Evolutionary conservation across 768 basidiomycete genomes (phyloP).

Genomic region (Mycena latifolia): DNA sequence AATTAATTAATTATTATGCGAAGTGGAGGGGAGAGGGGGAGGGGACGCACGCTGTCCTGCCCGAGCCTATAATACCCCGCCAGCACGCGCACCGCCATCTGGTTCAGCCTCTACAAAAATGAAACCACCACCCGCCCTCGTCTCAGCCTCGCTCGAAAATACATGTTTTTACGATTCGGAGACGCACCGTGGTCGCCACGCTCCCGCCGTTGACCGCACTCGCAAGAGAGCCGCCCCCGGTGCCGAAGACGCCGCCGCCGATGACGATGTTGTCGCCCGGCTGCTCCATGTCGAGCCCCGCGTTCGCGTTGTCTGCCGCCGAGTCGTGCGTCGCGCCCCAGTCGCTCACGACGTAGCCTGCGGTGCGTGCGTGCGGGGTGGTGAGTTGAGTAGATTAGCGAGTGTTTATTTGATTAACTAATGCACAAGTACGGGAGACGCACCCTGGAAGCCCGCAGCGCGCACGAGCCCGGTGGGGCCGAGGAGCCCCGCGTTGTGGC

Average conservation of each 20-base stretch:
- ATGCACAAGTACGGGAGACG: neutral
- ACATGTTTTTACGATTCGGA: too few species aligned
- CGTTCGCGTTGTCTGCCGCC: conserved; percentile 36
- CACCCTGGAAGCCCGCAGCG: conserved; percentile 32
- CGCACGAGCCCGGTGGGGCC: conserved; percentile 26
- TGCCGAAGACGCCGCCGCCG: conserved; percentile 56
- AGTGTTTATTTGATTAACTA: neutral
- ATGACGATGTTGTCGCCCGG: conserved; percentile 52
- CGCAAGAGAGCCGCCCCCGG: conserved; percentile 40
- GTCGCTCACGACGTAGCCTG: conserved; percentile 30
- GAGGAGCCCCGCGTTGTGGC: conserved; percentile 54
- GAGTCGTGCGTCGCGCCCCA: conserved; percentile 38
- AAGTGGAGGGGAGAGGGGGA: neutral
- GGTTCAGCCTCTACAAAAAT: conserved; percentile 38
- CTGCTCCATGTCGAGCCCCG: conserved; percentile 39
- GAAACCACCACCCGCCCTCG: too few species aligned
- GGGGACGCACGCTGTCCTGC: conserved; percentile 7
- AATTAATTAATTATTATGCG: neutral
- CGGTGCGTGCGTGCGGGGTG: too few species aligned
- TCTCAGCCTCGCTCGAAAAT: too few species aligned
- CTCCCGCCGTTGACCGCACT: neutral
- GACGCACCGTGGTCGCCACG: neutral
- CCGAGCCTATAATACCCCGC: conserved; percentile 41
- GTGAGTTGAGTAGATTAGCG: too few species aligned
- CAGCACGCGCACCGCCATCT: conserved; percentile 32